A percentile compares a stretch with the other conserved stretches of the same genome.
Conservation (phyloP, 345 rosid species). For the Populus ilicifolia region DNA sequence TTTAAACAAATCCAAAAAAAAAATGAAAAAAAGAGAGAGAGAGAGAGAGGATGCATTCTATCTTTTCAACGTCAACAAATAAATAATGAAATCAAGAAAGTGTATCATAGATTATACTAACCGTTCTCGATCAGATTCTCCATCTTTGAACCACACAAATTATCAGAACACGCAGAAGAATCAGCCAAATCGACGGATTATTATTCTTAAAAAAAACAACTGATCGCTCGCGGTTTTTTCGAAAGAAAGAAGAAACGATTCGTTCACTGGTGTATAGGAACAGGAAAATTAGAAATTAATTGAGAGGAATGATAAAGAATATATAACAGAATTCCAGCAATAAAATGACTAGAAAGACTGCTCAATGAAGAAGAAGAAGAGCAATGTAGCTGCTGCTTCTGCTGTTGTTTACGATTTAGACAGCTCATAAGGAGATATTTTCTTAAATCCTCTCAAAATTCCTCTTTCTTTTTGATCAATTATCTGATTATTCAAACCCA, state of each 20-base stretch:
- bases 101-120: not conserved
- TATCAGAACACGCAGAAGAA: not conserved
- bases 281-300: conserved; percentile 55
- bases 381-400: conserved; percentile 28
- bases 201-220: not conserved
- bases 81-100: not conserved
- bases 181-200: not conserved
- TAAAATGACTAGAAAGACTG: conserved; percentile 50
- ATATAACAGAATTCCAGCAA: conserved; percentile 49
- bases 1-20: not conserved
- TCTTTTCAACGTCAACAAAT: not conserved
- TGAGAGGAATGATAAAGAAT: conserved; percentile 44
- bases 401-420: conserved; percentile 5
- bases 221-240: not conserved
- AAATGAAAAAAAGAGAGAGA: not conserved
- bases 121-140: not conserved
- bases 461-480: not conserved
- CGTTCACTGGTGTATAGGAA: conserved; percentile 49
- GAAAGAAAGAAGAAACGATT: not conserved
- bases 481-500: not conserved
- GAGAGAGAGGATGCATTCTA: not conserved
- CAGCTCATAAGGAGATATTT: conserved; percentile 11
- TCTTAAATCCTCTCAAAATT: not conserved
- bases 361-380: conserved; percentile 28
- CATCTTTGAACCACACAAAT: not conserved